A percentile compares a stretch with the other conserved stretches of the same genome.
Conservation (phyloP, 179 eudicot genomes). For the Silene coronaria region DNA sequence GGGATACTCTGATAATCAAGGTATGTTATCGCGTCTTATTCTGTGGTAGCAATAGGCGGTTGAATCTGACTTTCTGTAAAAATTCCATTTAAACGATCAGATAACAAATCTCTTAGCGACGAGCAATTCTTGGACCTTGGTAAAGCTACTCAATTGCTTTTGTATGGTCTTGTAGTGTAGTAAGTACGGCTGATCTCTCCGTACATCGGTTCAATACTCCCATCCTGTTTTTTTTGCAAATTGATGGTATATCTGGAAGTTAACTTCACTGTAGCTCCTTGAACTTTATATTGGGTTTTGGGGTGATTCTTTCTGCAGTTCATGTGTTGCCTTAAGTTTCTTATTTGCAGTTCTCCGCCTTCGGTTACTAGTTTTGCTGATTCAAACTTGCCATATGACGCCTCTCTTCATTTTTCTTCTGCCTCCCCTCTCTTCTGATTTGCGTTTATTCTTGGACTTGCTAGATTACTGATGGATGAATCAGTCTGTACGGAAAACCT, state of each 20-base stretch:
- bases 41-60: too few species aligned
- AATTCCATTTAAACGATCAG: too few species aligned
- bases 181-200: not conserved
- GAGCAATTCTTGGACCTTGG: too few species aligned
- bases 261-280: not conserved
- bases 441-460: too few species aligned
- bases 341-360: not conserved
- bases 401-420: too few species aligned
- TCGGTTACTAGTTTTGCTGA: not conserved
- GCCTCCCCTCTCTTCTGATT: too few species aligned
- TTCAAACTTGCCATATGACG: not conserved
- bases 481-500: not conserved
- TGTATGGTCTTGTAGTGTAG: too few species aligned
- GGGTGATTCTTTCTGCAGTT: not conserved
- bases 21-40: constrained; percentile 30
- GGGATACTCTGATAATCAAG: constrained; percentile 56
- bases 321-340: not conserved
- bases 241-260: not conserved
- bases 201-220: not conserved
- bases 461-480: not conserved
- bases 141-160: too few species aligned
- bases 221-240: not conserved
- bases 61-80: not conserved
- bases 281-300: not conserved
- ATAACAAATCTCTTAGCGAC: too few species aligned